Base-by-base conservation (phyloP, 306 rosid species). In the Cucumis hystrix region DNA sequence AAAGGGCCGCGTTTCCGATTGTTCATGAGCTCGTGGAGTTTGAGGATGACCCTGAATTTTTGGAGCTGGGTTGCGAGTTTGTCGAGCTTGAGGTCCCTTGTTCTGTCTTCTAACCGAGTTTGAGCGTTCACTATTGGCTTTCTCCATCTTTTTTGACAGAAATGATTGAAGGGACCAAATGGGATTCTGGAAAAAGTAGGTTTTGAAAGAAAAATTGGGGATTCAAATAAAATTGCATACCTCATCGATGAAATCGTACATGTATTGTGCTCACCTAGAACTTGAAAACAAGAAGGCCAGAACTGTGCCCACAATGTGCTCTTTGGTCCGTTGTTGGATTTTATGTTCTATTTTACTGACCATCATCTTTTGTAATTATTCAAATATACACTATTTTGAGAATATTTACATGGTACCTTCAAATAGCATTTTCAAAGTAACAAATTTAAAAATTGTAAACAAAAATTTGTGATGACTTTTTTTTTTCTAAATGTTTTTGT, bases 91-190 rank as follows among this genome's bases (percentile, higher is more conserved):
- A 88, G 58, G 71, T 93, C 96, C 47, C 85, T 82, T 3, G 83
- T 82, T 79, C 93, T 75, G 82, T 87, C 89, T 57, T 93, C 91
- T 39, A 93, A 84, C 62, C 93, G 91, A 66, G 96, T 91, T 68
- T 79, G 94, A 0, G 96, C 96, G 7, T 90, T 85, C n/a, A 81
- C 64, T 1, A 79, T 79, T 0, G 90, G 91, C 75, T 89, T 89
- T 63, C 71, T 85, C 91, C 93, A 93, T 82, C 98, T 82, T 70
- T 54, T 89, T 74, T 89, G 98, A 13, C 40, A 23, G 71, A 74
- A 83, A 15, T 65, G 65, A 74, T 80, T 85, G 80, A 85, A 88
- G 10, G 84, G 90, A 13, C 92, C 85, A 79, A 86, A 86, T 59
- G 75, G 71, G 60, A 75, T 58, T 18, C 75, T 60, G 56, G 65